phyloP scores from a whole-genome alignment of 495 filamentous ascomycete genomes.

The Tuber brumale region DNA sequence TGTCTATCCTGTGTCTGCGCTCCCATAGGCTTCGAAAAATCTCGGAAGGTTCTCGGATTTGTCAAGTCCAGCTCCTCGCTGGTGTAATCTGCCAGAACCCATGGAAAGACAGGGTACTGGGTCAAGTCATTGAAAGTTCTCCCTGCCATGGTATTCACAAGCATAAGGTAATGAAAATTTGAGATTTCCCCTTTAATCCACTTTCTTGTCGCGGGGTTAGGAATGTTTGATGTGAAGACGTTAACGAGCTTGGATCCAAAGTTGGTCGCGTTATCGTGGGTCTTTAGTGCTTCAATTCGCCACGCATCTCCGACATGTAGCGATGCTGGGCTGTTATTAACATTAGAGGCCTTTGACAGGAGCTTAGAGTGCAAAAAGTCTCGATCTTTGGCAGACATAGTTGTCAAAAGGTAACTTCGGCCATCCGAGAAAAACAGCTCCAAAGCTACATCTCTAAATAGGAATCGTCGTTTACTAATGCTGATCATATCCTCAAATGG shows the following conservation, averaged over 20 bases:
- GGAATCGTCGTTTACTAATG: constrained; percentile 90
- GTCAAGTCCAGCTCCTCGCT: constrained; percentile 88
- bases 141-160: constrained; percentile 94
- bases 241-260: constrained; percentile 90
- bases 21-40: constrained; percentile 93
- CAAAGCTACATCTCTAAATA: constrained; percentile 90
- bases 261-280: constrained; percentile 66
- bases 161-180: constrained; percentile 98
- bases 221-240: constrained; percentile 69
- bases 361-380: constrained; percentile 74
- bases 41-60: constrained; percentile 76
- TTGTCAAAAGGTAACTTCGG: constrained; percentile 84
- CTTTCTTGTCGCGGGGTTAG: constrained; percentile 76
- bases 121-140: constrained; percentile 97
- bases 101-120: constrained; percentile 96
- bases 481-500: constrained; percentile 90
- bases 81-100: constrained; percentile 92
- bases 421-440: constrained; percentile 97
- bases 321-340: constrained; percentile 53
- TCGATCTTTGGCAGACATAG: constrained; percentile 61
- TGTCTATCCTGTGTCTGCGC: constrained; percentile 74
- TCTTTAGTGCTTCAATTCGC: constrained; percentile 76
- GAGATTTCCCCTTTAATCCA: constrained; percentile 94
- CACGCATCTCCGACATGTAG: constrained; percentile 59
- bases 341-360: constrained; percentile 68